phyloP scores from a whole-genome alignment of 2,329 filamentous ascomycete species.

The Colletotrichum falcatum region DNA sequence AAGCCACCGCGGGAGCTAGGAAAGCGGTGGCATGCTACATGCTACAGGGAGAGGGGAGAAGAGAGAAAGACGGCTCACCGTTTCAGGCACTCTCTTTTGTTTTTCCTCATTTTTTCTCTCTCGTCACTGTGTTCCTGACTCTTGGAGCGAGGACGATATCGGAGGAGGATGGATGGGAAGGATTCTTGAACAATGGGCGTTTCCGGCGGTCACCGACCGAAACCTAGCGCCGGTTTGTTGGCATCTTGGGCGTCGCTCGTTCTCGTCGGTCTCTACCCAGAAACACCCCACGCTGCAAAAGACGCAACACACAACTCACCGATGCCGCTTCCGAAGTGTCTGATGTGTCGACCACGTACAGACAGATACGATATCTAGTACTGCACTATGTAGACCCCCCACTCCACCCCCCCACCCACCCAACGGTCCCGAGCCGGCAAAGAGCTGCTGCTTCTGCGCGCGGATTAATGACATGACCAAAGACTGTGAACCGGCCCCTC shows the following conservation, averaged over 20 bases:
- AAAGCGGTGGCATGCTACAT: not conserved
- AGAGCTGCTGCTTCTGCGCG: slow-evolving; percentile 11
- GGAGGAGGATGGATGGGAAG: not conserved
- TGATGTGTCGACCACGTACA: too few species aligned
- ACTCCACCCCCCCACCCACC: not conserved
- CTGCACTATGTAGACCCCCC: too few species aligned
- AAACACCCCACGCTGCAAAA: too few species aligned
- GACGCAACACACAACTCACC: not conserved
- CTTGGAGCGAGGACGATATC: not conserved
- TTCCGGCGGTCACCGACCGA: not conserved
- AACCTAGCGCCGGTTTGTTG: slow-evolving; percentile 20
- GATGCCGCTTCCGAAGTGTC: slow-evolving; percentile 15
- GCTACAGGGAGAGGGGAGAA: not conserved
- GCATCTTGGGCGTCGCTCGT: not conserved
- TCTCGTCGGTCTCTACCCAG: not conserved
- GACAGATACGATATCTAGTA: too few species aligned
- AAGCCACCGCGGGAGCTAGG: slow-evolving; percentile 12
- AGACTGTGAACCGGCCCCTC: slow-evolving; percentile 32
- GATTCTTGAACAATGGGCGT: not conserved
- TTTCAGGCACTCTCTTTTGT: not conserved
- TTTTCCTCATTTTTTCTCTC: not conserved
- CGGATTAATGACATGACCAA: not conserved
- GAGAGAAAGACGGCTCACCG: not conserved
- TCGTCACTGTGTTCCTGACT: too few species aligned
- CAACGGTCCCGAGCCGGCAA: slow-evolving; percentile 37